Percentiles rank a stretch among this genome's conserved stretches.
Conservation (phyloP, 805 yeast genomes). For the Maudiozyma bulderi region DNA sequence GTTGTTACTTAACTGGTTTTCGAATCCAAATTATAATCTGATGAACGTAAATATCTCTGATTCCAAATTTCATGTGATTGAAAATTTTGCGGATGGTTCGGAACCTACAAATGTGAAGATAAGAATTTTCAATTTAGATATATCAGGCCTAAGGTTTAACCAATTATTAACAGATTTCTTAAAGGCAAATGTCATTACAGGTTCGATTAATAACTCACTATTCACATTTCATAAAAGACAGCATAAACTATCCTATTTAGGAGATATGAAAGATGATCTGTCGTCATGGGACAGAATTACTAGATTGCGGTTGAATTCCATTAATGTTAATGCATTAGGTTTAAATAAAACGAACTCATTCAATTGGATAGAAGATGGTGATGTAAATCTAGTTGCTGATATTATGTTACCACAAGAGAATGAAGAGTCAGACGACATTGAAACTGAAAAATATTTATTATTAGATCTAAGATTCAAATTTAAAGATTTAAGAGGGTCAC, state of each 20-base stretch:
- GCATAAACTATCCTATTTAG: constrained; percentile 40
- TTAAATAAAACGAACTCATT: constrained; percentile 35
- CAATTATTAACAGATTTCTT: constrained; percentile 57
- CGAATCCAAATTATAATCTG: constrained; percentile 32
- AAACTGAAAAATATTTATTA: constrained; percentile 44
- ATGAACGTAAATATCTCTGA: constrained; percentile 34
- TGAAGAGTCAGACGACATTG: constrained; percentile 10
- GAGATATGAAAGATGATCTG: constrained; percentile 29
- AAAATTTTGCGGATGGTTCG: constrained; percentile 10
- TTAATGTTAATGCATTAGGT: constrained; percentile 31
- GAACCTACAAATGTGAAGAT: constrained; percentile 26
- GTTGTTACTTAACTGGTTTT: constrained; percentile 22
- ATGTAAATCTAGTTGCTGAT: constrained; percentile 61
- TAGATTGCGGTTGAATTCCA: constrained; percentile 35
- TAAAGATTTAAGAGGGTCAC: constrained; percentile 48
- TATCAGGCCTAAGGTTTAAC: constrained; percentile 49
- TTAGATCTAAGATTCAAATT: constrained; percentile 59
- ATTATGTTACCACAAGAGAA: constrained; percentile 53
- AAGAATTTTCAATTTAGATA: constrained; percentile 54
- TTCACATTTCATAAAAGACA: constrained; percentile 73
- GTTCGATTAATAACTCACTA: constrained; percentile 64
- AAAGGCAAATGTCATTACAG: constrained; percentile 61
- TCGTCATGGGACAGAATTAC: constrained; percentile 42
- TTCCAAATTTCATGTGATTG: constrained; percentile 21
- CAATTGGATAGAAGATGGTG: constrained; percentile 66